Evolutionary conservation across 1,139 yeast genomes (phyloP), one percentile per base, ranked within the genome.

Genomic region (Pichia sp.): DNA sequence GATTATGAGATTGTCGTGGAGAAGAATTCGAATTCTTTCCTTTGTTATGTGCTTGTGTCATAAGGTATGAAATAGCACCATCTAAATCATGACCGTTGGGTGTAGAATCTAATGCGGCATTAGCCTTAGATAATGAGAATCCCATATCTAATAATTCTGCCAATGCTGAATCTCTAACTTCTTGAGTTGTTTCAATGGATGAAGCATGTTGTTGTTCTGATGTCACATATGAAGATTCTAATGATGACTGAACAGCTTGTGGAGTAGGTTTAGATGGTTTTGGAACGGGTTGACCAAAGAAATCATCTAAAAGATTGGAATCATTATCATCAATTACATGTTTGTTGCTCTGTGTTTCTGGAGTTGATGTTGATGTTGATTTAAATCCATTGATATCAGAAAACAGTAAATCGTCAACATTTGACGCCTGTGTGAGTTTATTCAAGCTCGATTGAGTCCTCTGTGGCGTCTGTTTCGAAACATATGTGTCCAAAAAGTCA

Each of bases 91-190:
- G 53, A 0, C 89, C 91, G n/a, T 66, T 62, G 19, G 64, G 60
- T 0, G 78, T 70, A 35, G 63, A 57, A 16, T 65, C 68, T 32
- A 86, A 67, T 0, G 95, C 94, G 8, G 66, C 64, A 32, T 69
- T 72, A 4, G 93, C 78, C 39, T 71, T 76, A 2, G 76, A 80
- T 1, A 73, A 64, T 1, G 80, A 63, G 53, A 86, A 86, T 2
- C 95, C 95, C 74, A 86, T 85, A 48, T 86, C 94, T 1, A 85
- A 62, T 40, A 86, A 65, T 51, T 79, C 85, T 0, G 91, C 91
- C 21, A 85, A 59, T 3, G 78, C 68, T 19, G 67, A 68, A 53
- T 82, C 93, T 31, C 63, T 51, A 13, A 19, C 21, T 11, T 40
- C 43, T 22, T 26, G 33, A 4, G 22, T 14, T 2, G 35, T 21